These are phyloP conservation scores for Acanthamoeba sp. DNA, from an alignment of 208 protist species.

Conservation along the genomic window DNA sequence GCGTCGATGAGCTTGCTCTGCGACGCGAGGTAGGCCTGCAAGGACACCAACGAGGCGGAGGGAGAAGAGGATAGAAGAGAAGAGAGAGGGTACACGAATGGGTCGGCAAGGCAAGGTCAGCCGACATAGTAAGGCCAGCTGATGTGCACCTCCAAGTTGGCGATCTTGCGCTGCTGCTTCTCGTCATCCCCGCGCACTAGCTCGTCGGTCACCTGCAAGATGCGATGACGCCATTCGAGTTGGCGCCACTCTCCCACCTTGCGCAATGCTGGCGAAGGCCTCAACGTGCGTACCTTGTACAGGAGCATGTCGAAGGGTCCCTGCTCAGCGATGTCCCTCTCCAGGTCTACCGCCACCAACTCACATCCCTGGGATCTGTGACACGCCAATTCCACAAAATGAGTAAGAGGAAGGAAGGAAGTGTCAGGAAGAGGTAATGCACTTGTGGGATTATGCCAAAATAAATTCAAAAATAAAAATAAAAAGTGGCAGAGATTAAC, in stretches of 20 bases:
- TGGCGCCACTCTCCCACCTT: too few species aligned
- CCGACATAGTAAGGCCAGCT: background rate
- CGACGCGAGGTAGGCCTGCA: background rate
- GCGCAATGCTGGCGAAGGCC: too few species aligned
- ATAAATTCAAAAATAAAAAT: background rate
- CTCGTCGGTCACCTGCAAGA: constrained; percentile 52
- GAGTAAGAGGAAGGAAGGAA: too few species aligned
- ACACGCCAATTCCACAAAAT: too few species aligned
- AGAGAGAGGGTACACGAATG: background rate
- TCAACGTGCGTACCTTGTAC: constrained; percentile 55
- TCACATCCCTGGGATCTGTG: constrained; percentile 23
- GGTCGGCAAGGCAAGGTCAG: too few species aligned
- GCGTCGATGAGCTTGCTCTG: constrained; percentile 55
- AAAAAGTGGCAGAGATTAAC: background rate
- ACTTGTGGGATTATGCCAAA: background rate
- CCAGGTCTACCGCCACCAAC: constrained; percentile 45
- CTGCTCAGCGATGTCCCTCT: constrained; percentile 27
- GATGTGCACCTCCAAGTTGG: constrained; percentile 39
- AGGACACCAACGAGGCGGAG: background rate
- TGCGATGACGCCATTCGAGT: too few species aligned
- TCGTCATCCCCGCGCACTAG: constrained; percentile 37
- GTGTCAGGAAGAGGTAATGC: too few species aligned
- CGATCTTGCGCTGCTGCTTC: constrained; percentile 27
- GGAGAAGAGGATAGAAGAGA: background rate
- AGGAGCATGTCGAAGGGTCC: constrained; percentile 65